Percentiles rank a stretch among this genome's conserved stretches.
Conservation (phyloP, 2,329 filamentous ascomycete species). For the Rasamsonia emersonii region DNA sequence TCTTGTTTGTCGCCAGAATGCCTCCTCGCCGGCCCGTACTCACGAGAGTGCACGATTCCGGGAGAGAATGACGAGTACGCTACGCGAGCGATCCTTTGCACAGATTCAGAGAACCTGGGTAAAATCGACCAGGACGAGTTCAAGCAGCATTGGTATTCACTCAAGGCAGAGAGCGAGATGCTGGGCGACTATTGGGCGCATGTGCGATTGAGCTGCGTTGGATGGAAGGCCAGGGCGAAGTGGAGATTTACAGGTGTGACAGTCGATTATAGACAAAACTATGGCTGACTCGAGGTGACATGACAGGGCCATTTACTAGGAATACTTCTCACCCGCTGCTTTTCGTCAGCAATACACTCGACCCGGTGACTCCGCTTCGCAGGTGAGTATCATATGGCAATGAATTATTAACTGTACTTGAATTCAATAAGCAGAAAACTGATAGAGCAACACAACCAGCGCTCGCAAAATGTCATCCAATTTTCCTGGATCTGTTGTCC, state of each 20-base stretch:
- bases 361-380: constrained; percentile 12
- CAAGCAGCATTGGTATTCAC: constrained; percentile 13
- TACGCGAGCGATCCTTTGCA: constrained; percentile 23
- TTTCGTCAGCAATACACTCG: constrained; percentile 10
- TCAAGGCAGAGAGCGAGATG: constrained; percentile 17
- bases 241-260: constrained; percentile 27
- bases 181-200: constrained; percentile 32
- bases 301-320: constrained; percentile 8
- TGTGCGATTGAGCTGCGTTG: constrained; percentile 26
- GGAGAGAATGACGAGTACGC: constrained; percentile 21
- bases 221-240: constrained; percentile 26
- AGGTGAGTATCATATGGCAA: constrained; percentile 6
- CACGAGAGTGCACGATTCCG: constrained; percentile 17
- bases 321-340: constrained; percentile 12
- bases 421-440: background rate
- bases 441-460: constrained; percentile 4
- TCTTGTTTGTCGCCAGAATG: constrained; percentile 22
- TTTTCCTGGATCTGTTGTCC: constrained; percentile 16
- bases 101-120: constrained; percentile 20
- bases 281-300: background rate
- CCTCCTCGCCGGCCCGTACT: constrained; percentile 22
- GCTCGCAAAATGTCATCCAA: constrained; percentile 10
- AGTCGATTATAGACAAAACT: background rate
- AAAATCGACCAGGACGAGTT: constrained; percentile 14
- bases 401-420: background rate